Evolutionary conservation across 1,284 basidiomycete genomes (phyloP), one percentile per base, ranked within the genome.

Genomic region (Chalciporus sp.): DNA sequence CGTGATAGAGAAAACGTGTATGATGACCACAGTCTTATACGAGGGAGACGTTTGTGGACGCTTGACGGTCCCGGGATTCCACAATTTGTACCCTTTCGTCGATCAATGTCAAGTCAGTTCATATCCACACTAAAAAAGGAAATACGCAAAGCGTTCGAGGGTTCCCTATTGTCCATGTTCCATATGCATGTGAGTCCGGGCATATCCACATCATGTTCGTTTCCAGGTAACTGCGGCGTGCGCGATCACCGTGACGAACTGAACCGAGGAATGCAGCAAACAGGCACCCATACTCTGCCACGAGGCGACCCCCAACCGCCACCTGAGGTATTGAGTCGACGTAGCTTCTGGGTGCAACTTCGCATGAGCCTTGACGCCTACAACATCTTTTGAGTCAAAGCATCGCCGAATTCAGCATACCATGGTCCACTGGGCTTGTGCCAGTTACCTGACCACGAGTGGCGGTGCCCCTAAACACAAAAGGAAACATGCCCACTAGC

Each of bases 401-500:
- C 28, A 48, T 42, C 37, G 48, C 40, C 47, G 45, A 39, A 14
- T 23, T 23, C 23, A 23, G 23, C 39, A 31, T 11, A 65, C 61
- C 52, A 55, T 59, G 49, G 28, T 20, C 47, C 53, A 37, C 43
- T 33, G 29, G 19, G 26, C 50, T 46, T 44, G 50, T 23, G 44
- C 11, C 40, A 53, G 46, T 56, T 52, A 63, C 53, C n/a, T 45
- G 8, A 14, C 58, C 58, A 55, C 47, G 69, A 57, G 54, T 54
- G 50, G 61, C 56, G 61, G 51, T 1, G 20, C 66, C 62, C 67
- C 62, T 63, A 57, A 56, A 14, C 23, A 11, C 47, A 42, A 42
- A 23, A 46, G 49, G 29, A 35, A 49, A 59, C 23, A 10, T 12
- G 10, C 37, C 4, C 51, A 51, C 33, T 50, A 42, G 57, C 46